Conservation (phyloP, 441 rosid genomes). For the Gossypium davidsonii region DNA sequence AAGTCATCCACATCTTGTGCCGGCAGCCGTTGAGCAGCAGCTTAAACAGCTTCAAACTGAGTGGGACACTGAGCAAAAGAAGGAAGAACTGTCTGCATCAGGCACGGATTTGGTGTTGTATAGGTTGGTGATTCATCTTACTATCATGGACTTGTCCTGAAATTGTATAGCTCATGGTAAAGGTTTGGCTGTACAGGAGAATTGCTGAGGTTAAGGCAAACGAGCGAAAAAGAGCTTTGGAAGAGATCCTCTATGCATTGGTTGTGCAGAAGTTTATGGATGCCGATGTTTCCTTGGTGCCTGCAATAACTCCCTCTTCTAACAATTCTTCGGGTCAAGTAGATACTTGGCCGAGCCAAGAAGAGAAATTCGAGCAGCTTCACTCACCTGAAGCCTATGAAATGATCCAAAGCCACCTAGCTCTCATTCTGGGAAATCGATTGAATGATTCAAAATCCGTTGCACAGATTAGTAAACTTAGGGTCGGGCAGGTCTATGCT, state of each 20-base stretch:
- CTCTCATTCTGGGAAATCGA: constrained; percentile 67
- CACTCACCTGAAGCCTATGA: constrained; percentile 84
- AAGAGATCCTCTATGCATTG: constrained; percentile 81
- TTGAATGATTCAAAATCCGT: constrained; percentile 46
- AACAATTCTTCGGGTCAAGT: constrained; percentile 48
- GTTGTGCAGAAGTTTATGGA: constrained; percentile 93
- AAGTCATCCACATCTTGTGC: constrained; percentile 86
- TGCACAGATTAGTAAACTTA: constrained; percentile 71
- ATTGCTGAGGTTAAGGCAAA: constrained; percentile 88
- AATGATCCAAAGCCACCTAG: constrained; percentile 88
- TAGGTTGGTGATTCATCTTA: constrained; percentile 42
- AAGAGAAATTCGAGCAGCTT: constrained; percentile 55
- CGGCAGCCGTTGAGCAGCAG: constrained; percentile 93
- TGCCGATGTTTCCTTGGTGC: constrained; percentile 66
- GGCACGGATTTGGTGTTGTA: constrained; percentile 72
- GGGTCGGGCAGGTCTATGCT: constrained; percentile 93
- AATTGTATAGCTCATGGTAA: constrained; percentile 13
- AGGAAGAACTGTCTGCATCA: constrained; percentile 47
- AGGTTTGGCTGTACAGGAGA: constrained; percentile 42
- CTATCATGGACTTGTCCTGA: not conserved
- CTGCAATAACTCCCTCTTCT: constrained; percentile 44
- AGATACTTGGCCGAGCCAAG: constrained; percentile 61
- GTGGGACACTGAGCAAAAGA: constrained; percentile 53
- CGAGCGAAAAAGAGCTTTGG: constrained; percentile 66
- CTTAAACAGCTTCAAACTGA: constrained; percentile 88